These are phyloP conservation scores for Pelagomonas calceolata DNA, from an alignment of 108 stramenopile species.

Conservation along the genomic window DNA sequence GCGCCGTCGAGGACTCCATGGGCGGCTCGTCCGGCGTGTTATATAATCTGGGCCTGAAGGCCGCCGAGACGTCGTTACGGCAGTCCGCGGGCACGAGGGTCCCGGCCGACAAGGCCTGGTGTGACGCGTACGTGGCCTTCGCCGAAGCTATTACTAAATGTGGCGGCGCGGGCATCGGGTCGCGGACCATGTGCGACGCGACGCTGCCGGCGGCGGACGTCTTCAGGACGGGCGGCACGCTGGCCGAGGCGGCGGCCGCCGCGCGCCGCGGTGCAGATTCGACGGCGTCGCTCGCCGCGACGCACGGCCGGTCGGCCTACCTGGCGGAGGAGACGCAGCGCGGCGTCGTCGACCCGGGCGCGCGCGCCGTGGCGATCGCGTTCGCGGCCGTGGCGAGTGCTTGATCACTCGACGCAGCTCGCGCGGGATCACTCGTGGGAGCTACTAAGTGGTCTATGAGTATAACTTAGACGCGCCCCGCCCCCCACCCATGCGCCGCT, in stretches of 20 bases:
- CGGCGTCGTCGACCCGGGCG: background rate
- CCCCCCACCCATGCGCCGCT: no score
- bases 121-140: slow-evolving; percentile 59
- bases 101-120: slow-evolving; percentile 28
- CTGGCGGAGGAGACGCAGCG: background rate
- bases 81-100: slow-evolving; percentile 27
- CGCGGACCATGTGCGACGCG: slow-evolving; percentile 94
- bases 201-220: slow-evolving; percentile 62
- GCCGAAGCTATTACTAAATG: slow-evolving; percentile 73
- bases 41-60: slow-evolving; percentile 77
- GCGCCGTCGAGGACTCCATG: slow-evolving; percentile 68
- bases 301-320: background rate
- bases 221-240: slow-evolving; percentile 22
- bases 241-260: slow-evolving; percentile 10
- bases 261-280: background rate
- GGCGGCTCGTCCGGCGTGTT: slow-evolving; percentile 92
- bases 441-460: no score
- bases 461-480: no score
- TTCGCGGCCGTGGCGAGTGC: background rate
- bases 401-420: no score
- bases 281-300: background rate
- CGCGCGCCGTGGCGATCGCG: background rate
- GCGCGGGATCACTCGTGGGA: no score
- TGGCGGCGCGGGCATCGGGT: slow-evolving; percentile 78
- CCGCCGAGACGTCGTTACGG: slow-evolving; percentile 26